Conservation (phyloP, 768 basidiomycete genomes). For the Rickenella mellea region DNA sequence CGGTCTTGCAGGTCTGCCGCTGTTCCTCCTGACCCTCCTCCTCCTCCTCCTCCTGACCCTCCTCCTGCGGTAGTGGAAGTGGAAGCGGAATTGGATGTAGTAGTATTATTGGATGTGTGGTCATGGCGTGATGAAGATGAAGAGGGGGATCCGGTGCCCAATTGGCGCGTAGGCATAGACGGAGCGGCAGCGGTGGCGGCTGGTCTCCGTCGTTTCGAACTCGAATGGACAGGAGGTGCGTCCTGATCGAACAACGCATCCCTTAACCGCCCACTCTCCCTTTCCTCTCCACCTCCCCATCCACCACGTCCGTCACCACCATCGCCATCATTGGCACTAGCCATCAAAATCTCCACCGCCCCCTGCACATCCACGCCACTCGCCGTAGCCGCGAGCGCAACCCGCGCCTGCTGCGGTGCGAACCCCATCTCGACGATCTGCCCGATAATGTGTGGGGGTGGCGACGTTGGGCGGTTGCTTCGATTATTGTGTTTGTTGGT, state of each 20-base stretch:
- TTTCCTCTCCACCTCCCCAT: too few species aligned
- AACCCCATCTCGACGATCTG: constrained; percentile 97
- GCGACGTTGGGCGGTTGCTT: too few species aligned
- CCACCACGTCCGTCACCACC: not conserved
- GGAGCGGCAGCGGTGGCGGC: constrained; percentile 2
- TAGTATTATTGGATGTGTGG: too few species aligned
- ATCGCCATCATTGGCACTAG: constrained; percentile 13
- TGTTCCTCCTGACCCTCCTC: too few species aligned
- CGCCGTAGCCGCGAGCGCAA: constrained; percentile 63
- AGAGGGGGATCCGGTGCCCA: too few species aligned
- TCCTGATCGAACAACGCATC: constrained; percentile 18
- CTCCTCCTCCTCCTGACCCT: too few species aligned
- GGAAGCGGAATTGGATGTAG: constrained; percentile 9
- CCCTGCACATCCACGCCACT: constrained; percentile 66
- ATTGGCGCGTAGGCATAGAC: constrained; percentile 5
- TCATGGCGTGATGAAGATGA: too few species aligned
- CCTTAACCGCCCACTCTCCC: too few species aligned
- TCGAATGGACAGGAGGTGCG: constrained; percentile 14
- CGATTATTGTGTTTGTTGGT: too few species aligned
- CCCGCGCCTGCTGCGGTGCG: constrained; percentile 61
- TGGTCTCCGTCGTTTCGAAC: too few species aligned
- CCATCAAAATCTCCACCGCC: constrained; percentile 63
- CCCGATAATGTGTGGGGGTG: constrained; percentile 85
- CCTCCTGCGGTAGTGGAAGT: constrained; percentile 8
- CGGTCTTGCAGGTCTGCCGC: constrained; percentile 54